Evolutionary conservation across 208 protist species (phyloP).

Genomic region (Cochliopodium minus): DNA sequence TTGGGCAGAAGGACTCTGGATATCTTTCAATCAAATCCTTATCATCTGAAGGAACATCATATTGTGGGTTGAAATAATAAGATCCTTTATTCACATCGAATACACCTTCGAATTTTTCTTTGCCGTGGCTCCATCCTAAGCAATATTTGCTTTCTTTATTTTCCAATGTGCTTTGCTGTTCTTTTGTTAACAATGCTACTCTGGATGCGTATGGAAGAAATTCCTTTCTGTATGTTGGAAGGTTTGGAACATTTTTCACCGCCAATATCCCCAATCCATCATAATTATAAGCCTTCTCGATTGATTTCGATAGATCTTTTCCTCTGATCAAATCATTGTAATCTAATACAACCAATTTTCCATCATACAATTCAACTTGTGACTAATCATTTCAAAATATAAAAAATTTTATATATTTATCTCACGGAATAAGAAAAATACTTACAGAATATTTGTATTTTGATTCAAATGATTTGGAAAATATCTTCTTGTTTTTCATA

Average conservation of each 20-base stretch:
- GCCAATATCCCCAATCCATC: constrained; percentile 20
- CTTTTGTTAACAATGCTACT: constrained; percentile 9
- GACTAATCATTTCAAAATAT: too few species aligned
- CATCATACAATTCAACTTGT: too few species aligned
- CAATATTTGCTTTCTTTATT: constrained; percentile 3
- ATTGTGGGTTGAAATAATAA: constrained; percentile 39
- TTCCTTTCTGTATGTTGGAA: not conserved
- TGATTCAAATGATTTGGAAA: too few species aligned
- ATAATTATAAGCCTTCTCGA: constrained; percentile 5
- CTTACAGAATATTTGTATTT: too few species aligned
- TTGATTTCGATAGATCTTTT: not conserved
- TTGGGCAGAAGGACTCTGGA: constrained; percentile 24
- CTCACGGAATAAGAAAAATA: too few species aligned
- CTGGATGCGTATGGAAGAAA: constrained; percentile 1
- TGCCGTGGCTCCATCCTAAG: constrained; percentile 21
- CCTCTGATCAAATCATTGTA: not conserved
- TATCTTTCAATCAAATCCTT: constrained; percentile 23
- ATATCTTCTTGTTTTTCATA: too few species aligned
- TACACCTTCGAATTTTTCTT: constrained; percentile 13
- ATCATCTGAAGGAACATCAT: constrained; percentile 29
- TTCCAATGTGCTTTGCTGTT: constrained; percentile 4
- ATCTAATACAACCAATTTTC: constrained; percentile 3
- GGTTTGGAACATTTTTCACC: constrained; percentile 14
- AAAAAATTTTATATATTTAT: too few species aligned
- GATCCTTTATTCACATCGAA: constrained; percentile 33